Conservation (phyloP, 2,329 filamentous ascomycete genomes). For the Tolypocladium tundrense region DNA sequence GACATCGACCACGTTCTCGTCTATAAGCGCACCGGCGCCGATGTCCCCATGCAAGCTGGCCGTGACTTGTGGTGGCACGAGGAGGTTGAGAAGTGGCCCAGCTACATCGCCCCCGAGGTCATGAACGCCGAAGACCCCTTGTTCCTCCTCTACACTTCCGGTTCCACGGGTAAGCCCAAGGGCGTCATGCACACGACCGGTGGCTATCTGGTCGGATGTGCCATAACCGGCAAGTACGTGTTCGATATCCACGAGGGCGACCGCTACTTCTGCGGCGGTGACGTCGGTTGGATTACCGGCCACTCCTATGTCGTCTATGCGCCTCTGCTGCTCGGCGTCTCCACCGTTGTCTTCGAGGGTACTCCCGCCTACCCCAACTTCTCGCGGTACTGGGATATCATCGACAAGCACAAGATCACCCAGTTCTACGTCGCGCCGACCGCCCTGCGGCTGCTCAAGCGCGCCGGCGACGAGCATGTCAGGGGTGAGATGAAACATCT, state of each 20-base stretch:
- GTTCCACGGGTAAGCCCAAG: conserved; percentile 97
- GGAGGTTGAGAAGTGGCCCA: conserved; percentile 92
- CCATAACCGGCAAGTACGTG: conserved; percentile 93
- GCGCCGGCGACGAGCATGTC: conserved; percentile 87
- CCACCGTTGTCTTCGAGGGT: conserved; percentile 95
- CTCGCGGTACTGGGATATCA: conserved; percentile 97
- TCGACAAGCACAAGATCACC: conserved; percentile 87
- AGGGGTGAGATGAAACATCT: conserved; percentile 82
- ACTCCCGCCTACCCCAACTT: conserved; percentile 97
- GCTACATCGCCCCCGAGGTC: conserved; percentile 78
- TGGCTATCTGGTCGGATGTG: conserved; percentile 89
- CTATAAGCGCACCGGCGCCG: conserved; percentile 88
- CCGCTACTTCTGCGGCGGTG: conserved; percentile 93
- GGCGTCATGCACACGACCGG: conserved; percentile 96
- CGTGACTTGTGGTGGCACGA: conserved; percentile 98
- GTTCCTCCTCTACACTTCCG: conserved; percentile 96
- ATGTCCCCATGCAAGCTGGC: conserved; percentile 81
- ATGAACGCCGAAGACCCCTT: conserved; percentile 93
- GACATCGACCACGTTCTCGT: conserved; percentile 79
- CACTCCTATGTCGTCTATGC: conserved; percentile 98
- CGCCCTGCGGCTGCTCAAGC: conserved; percentile 84
- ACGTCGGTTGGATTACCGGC: conserved; percentile 98
- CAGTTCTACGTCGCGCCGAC: conserved; percentile 99
- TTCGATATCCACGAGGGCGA: conserved; percentile 96
- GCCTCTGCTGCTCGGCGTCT: conserved; percentile 81